These are phyloP conservation scores for Penicillium sp. DNA, from an alignment of 2,329 filamentous ascomycete species.

Conservation along the genomic window DNA sequence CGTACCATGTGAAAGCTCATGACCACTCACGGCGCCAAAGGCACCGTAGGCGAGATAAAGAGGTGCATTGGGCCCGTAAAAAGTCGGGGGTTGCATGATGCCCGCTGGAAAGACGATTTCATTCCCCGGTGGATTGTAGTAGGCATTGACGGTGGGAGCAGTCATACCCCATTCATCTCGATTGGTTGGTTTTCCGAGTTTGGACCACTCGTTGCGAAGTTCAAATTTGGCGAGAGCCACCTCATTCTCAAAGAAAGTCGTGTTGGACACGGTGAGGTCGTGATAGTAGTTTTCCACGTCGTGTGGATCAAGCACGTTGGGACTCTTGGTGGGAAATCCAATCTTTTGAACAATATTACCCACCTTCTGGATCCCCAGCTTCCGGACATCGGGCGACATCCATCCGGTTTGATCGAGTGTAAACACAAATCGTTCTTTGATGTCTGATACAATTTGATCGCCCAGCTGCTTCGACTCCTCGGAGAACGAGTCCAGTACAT, in stretches of 20 bases:
- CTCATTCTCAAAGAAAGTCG: conserved; percentile 54
- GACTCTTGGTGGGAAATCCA: conserved; percentile 59
- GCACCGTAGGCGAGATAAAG: conserved; percentile 63
- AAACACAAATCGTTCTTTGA: conserved; percentile 60
- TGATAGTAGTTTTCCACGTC: conserved; percentile 54
- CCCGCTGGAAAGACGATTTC: conserved; percentile 64
- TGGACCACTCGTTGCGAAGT: conserved; percentile 50
- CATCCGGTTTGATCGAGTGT: conserved; percentile 56
- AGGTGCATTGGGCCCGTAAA: conserved; percentile 55
- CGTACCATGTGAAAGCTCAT: conserved; percentile 59
- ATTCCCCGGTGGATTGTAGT: conserved; percentile 60
- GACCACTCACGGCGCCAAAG: conserved; percentile 61
- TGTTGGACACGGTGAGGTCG: conserved; percentile 46
- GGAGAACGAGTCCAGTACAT: conserved; percentile 62
- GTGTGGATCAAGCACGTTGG: conserved; percentile 55
- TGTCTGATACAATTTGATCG: conserved; percentile 63
- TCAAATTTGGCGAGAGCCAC: conserved; percentile 49
- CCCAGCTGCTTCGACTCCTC: conserved; percentile 61
- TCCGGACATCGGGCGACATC: conserved; percentile 59
- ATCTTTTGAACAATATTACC: conserved; percentile 63
- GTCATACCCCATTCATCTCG: conserved; percentile 57
- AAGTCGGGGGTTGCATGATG: conserved; percentile 63
- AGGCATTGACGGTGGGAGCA: conserved; percentile 59
- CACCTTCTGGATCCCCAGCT: conserved; percentile 58
- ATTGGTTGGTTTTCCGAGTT: conserved; percentile 56